Base-by-base conservation (phyloP, 805 yeast genomes). In the Myxozyma neglecta region DNA sequence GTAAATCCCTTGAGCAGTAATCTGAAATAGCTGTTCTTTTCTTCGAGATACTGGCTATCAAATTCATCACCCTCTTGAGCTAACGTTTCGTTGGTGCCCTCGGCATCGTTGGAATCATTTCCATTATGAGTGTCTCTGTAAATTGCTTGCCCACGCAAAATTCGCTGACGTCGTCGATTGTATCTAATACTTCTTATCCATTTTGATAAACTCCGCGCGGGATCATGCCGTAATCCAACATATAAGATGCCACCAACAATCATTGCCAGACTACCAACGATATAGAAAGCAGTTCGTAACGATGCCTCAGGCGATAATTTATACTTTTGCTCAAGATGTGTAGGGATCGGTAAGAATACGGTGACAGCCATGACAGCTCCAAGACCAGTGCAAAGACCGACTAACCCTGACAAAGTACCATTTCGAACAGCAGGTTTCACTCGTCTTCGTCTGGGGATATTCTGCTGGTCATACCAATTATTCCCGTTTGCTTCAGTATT, bases 311-410 rank as follows among this genome's bases (percentile, higher is more conserved):
- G 80, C 13, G 69, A 59, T 39, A 73, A 69, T 8, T 37, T 56
- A 53, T 73, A 76, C 10, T 69, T 64, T 18, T 73, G 69, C 11
- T 80, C 81, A 60, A 83, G 75, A 61, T 72, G 75, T 0, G 82
- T 79, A 0, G 90, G 90, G 20, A 87, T 72, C 13, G 89, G 81
- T 20, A 87, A 72, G 46, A 84, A 79, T 45, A 79, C 72, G 0
- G 81, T 70, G 0, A 85, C 89, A 0, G 89, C 79, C 62, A 85
- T 81, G 1, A 87, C 79, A 1, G 90, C 91, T 53, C 91, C 91
- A 16, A 83, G 70, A 0, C 90, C 90, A 16, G 88, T 79, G 53
- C 81, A 75, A 14, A 84, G 71, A 1, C 92, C 92, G 47, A 87
- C 79, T 24, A 85, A 69, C 0, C 90, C 86, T 0, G 88, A 80